Conservation (phyloP, 345 rosid species). For the Hevea brasiliensis region DNA sequence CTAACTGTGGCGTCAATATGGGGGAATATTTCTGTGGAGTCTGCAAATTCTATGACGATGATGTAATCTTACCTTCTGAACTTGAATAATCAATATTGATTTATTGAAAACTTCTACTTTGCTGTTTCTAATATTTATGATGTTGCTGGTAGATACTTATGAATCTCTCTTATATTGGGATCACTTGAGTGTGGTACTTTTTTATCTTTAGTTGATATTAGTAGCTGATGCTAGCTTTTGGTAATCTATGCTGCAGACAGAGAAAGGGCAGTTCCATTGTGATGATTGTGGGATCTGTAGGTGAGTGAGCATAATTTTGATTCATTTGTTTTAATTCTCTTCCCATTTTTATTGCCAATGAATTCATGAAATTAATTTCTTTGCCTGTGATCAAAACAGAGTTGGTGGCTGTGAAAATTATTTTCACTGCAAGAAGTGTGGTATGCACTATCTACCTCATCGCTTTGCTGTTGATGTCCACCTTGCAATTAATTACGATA, state of each 20-base stretch:
- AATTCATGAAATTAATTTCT: not conserved
- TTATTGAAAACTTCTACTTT: conserved; percentile 7
- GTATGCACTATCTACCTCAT: conserved; percentile 40
- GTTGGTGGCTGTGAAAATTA: conserved; percentile 83
- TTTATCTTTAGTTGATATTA: conserved; percentile 15
- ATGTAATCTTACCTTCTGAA: conserved; percentile 46
- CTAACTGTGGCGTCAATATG: conserved; percentile 98
- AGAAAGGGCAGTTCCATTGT: conserved; percentile 83
- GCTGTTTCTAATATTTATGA: not conserved
- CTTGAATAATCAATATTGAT: not conserved
- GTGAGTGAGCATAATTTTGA: conserved; percentile 37
- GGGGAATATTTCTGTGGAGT: conserved; percentile 89
- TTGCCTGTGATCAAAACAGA: conserved; percentile 40
- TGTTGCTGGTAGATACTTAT: not conserved
- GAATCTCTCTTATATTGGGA: not conserved
- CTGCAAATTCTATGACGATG: conserved; percentile 92
- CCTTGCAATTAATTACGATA: not conserved
- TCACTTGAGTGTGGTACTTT: not conserved
- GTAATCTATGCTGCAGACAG: conserved; percentile 44
- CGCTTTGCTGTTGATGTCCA: not conserved
- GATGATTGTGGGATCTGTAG: conserved; percentile 98
- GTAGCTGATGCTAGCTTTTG: conserved; percentile 4
- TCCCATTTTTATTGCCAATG: not conserved
- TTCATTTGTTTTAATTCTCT: not conserved
- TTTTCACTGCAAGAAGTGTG: conserved; percentile 92